These are phyloP conservation scores for Starmerella vaccinii DNA, from an alignment of 805 yeast genomes.

Conservation along the genomic window DNA sequence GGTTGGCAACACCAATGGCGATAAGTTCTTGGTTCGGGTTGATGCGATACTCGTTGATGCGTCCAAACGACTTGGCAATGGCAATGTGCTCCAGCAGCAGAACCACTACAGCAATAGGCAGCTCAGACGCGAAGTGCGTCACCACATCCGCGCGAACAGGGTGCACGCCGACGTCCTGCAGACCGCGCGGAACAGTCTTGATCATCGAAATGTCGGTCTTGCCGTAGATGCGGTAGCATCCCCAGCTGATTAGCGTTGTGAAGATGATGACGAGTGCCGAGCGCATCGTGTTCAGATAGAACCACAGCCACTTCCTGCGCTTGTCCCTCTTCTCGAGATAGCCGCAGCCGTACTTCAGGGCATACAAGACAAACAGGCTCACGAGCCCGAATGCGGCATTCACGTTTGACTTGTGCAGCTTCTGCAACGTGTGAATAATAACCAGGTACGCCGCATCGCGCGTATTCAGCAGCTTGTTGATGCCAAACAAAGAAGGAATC, in stretches of 20 bases:
- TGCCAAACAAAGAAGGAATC: conserved; percentile 79
- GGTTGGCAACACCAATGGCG: conserved; percentile 86
- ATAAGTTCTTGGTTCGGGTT: conserved; percentile 87
- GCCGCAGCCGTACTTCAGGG: conserved; percentile 58
- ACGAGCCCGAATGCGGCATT: conserved; percentile 89
- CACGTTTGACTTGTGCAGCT: conserved; percentile 53
- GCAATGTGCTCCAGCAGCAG: conserved; percentile 86
- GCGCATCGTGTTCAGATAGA: conserved; percentile 67
- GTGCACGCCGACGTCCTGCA: conserved; percentile 66
- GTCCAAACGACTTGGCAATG: conserved; percentile 84
- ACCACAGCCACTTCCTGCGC: conserved; percentile 45
- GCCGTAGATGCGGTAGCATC: conserved; percentile 39
- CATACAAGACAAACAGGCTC: conserved; percentile 58
- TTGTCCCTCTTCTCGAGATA: conserved; percentile 56
- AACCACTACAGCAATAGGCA: conserved; percentile 78
- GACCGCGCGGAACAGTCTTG: conserved; percentile 75
- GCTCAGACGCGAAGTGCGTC: conserved; percentile 54
- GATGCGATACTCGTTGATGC: conserved; percentile 82
- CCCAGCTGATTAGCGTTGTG: conserved; percentile 76
- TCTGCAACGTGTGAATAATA: conserved; percentile 59
- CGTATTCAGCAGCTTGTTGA: conserved; percentile 51
- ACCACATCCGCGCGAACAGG: conserved; percentile 50
- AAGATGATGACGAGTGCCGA: conserved; percentile 72
- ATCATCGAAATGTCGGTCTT: conserved; percentile 47
- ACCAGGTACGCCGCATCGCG: conserved; percentile 61